phyloP scores from a whole-genome alignment of 2,329 filamentous ascomycete species.

The Sporothrix schenckii region DNA sequence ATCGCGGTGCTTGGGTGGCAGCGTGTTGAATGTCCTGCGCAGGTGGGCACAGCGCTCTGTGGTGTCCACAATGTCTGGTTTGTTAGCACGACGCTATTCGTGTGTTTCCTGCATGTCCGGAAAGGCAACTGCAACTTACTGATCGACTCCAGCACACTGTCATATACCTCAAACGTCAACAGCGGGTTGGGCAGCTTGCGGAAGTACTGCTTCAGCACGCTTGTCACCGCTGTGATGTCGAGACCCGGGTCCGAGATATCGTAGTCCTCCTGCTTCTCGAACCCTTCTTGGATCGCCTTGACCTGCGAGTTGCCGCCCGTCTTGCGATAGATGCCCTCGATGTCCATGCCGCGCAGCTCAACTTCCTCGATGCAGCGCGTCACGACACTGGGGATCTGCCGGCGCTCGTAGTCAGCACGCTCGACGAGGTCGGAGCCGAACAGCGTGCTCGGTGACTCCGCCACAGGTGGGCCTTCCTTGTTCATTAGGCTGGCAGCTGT shows the following conservation, averaged over 20 bases:
- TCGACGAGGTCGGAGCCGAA: conserved; percentile 90
- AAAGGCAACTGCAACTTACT: conserved; percentile 53
- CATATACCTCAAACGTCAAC: conserved; percentile 91
- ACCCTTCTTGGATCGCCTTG: conserved; percentile 86
- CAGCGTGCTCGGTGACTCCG: conserved; percentile 63
- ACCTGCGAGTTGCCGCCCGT: conserved; percentile 91
- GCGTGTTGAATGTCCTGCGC: conserved; percentile 70
- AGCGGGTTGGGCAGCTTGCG: conserved; percentile 86
- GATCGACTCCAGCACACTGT: conserved; percentile 79
- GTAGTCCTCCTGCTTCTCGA: conserved; percentile 81
- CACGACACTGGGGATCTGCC: conserved; percentile 86
- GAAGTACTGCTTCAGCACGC: conserved; percentile 96
- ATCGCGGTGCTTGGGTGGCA: conserved; percentile 83
- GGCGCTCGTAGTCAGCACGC: conserved; percentile 83
- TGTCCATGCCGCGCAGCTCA: conserved; percentile 92
- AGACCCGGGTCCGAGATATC: conserved; percentile 93
- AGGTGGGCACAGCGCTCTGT: conserved; percentile 71
- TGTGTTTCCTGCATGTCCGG: too few relatives aligned
- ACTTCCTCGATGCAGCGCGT: conserved; percentile 96
- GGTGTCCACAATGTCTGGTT: conserved; percentile 64
- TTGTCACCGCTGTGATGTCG: conserved; percentile 95
- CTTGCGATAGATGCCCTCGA: conserved; percentile 97
- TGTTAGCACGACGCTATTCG: conserved; percentile 32
- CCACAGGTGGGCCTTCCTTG: conserved; percentile 41
- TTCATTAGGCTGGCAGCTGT: conserved; percentile 49